Base-by-base conservation (phyloP, 371 early-diverging fungal species). In the Mortierella sp. region DNA sequence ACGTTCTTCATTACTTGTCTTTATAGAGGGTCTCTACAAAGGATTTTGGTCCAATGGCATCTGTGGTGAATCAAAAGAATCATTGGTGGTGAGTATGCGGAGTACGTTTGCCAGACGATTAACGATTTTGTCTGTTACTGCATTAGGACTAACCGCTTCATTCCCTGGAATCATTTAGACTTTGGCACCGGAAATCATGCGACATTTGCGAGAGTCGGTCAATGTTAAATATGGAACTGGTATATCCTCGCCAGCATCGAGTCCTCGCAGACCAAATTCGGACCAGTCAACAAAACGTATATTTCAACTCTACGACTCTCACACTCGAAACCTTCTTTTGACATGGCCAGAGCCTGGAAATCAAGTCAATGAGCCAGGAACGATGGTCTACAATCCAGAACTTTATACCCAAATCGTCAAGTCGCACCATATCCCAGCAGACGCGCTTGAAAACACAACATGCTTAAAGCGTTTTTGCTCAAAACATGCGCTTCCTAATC, bases 231-330 rank as follows among this genome's bases (percentile, higher is more conserved):
- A 43, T 28, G 41, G 47, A 22, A 1, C 52, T 6, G 36, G 62
- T n/a, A 41, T 21, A 21, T 36, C 40, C 9, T 62, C 70, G n/a
- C 67, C 72, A 28, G 45, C 53, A 11, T 59, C 62, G 16, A 69
- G 55, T 38, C 81, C 65, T 32, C 85, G 32, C 41, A 67, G 69
- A 36, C 67, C 62, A 28, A 58, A 40, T 57, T 57, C 63, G 6
- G 76, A 72, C 16, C 47, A 67, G 22, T 53, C 58, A 16, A 83
- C 84, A 43, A 76, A 83, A 43, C 77, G 86, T 8, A 82, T 88
- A 45, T 88, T 88, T 62, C 86, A 87, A 69, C 66, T 88, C 16
- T 73, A 85, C 33, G 85, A 87, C 65, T 67, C 79, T 7, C 62
- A 74, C 9, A 79, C 81, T 45, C 58, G 70, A 24, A 77, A 78